Percentiles rank a stretch among this genome's conserved stretches.
Conservation (phyloP, 2,329 filamentous ascomycete genomes). For the Microcera coccophila region DNA sequence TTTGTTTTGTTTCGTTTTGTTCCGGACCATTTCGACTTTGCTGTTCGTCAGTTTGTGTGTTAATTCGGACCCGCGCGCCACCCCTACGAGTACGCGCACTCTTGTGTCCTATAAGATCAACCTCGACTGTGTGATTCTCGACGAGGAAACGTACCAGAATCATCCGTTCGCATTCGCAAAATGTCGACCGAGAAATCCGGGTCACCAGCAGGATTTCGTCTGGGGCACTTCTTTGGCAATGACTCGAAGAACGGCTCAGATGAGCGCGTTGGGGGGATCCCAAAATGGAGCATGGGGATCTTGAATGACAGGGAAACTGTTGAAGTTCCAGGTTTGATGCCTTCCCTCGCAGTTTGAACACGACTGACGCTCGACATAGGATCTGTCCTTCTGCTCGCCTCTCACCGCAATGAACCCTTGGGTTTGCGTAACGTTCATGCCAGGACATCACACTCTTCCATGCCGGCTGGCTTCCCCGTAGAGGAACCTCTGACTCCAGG, state of each 20-base stretch:
- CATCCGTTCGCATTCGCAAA: background rate
- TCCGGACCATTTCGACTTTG: no score
- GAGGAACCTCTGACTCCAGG: constrained; percentile 32
- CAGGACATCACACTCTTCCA: constrained; percentile 55
- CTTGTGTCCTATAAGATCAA: background rate
- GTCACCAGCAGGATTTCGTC: constrained; percentile 7
- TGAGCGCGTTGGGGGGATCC: constrained; percentile 17
- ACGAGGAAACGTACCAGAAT: background rate
- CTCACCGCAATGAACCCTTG: constrained; percentile 55
- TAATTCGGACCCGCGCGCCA: constrained; percentile 1
- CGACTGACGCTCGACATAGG: constrained; percentile 36
- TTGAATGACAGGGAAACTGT: constrained; percentile 76
- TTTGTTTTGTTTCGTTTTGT: no score
- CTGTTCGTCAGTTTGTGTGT: background rate
- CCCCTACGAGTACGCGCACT: background rate
- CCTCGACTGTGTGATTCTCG: background rate
- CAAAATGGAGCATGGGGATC: constrained; percentile 69
- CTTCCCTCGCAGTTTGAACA: background rate
- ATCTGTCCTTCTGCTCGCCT: constrained; percentile 55
- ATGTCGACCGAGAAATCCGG: constrained; percentile 17
- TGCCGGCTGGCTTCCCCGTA: constrained; percentile 44
- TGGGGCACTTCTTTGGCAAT: constrained; percentile 20
- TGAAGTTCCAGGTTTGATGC: constrained; percentile 74
- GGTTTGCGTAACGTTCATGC: constrained; percentile 55
- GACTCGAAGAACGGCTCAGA: constrained; percentile 6